Evolutionary conservation across 2,329 filamentous ascomycete genomes (phyloP).

Genomic region (Calonectria crousiana): DNA sequence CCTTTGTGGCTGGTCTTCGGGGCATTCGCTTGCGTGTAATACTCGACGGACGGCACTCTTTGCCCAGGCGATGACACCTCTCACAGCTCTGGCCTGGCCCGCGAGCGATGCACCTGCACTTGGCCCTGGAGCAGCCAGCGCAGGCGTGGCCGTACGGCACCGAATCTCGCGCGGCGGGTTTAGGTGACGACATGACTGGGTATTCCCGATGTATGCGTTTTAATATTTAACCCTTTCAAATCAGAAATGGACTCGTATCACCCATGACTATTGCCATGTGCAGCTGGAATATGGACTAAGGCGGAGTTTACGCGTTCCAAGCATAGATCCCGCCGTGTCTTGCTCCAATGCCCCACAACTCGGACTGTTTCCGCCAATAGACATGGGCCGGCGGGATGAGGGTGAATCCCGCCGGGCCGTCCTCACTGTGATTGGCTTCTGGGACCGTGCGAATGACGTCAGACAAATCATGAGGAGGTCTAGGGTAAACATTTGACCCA

Average conservation of each 20-base stretch:
- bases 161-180: conserved; percentile 32
- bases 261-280: not conserved
- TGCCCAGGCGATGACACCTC: conserved; percentile 55
- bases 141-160: conserved; percentile 57
- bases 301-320: not conserved
- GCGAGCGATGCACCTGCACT: conserved; percentile 56
- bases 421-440: not conserved
- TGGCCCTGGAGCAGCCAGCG: conserved; percentile 55
- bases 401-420: not conserved
- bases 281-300: not conserved
- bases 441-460: not conserved
- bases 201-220: not conserved
- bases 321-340: not conserved
- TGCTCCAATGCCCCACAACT: not conserved
- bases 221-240: not conserved
- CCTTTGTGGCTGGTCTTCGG: conserved; percentile 35
- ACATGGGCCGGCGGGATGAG: not conserved
- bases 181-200: conserved; percentile 13
- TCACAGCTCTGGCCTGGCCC: conserved; percentile 46
- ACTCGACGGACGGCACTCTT: conserved; percentile 53
- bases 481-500: not conserved
- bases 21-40: conserved; percentile 47
- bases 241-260: not conserved
- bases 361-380: not conserved
- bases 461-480: not conserved